Conservation (phyloP, 164 flowering plant species). For the Malania oleifera region DNA sequence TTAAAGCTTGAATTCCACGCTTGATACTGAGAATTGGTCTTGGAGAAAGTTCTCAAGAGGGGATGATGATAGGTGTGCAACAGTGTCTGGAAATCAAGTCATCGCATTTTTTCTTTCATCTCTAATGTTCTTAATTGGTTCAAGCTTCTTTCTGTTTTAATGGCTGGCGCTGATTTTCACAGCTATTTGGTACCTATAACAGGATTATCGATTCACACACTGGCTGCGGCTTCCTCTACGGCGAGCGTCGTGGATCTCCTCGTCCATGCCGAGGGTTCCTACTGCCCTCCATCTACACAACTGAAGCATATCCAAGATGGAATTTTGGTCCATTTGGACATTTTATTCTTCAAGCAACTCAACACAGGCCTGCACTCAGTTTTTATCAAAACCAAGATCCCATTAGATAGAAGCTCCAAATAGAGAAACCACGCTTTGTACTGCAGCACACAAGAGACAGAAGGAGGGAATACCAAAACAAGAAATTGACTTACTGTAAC, state of each 20-base stretch:
- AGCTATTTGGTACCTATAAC: slow-evolving; percentile 74
- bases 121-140: not conserved
- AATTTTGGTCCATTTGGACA: too few relatives aligned
- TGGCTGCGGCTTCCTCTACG: slow-evolving; percentile 67
- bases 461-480: too few relatives aligned
- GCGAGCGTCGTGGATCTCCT: slow-evolving; percentile 57
- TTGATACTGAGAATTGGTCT: not conserved
- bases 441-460: too few relatives aligned
- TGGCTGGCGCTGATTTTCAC: slow-evolving; percentile 6
- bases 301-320: too few relatives aligned
- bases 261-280: slow-evolving; percentile 22
- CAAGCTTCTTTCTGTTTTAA: not conserved
- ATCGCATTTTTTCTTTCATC: not conserved
- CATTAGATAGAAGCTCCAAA: too few relatives aligned
- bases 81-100: not conserved
- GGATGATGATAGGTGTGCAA: too few relatives aligned
- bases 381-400: too few relatives aligned
- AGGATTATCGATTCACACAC: slow-evolving; percentile 62
- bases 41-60: not conserved
- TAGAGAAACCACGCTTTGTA: too few relatives aligned
- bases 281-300: slow-evolving; percentile 40
- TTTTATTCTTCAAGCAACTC: too few relatives aligned
- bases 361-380: too few relatives aligned
- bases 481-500: too few relatives aligned
- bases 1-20: not conserved